phyloP scores from a whole-genome alignment of 164 flowering plant species.

The Kingdonia uniflora region DNA sequence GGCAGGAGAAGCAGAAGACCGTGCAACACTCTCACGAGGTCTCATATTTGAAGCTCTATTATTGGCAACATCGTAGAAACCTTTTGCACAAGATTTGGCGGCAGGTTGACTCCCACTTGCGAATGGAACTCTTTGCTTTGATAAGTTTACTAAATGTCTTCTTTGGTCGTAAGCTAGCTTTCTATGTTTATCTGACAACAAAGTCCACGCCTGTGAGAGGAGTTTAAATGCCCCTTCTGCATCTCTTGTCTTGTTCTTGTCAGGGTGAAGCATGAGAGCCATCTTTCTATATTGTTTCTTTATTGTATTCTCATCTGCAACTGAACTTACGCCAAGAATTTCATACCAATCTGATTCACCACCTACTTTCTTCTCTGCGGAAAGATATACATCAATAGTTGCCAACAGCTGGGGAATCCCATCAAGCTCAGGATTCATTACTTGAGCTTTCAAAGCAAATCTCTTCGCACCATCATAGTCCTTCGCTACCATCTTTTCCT shows the following conservation, averaged over 20 bases:
- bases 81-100: constrained; percentile 26
- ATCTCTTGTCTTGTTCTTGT: constrained; percentile 75
- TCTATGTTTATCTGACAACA: constrained; percentile 62
- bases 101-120: constrained; percentile 21
- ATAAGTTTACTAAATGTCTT: no score
- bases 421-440: constrained; percentile 53
- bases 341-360: constrained; percentile 76
- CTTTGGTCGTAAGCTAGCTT: constrained; percentile 39
- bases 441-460: constrained; percentile 65
- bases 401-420: constrained; percentile 55
- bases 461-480: constrained; percentile 56
- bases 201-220: constrained; percentile 78
- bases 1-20: no score
- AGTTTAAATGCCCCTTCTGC: constrained; percentile 88
- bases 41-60: constrained; percentile 21
- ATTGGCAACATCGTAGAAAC: constrained; percentile 38
- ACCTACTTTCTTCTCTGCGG: constrained; percentile 47
- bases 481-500: constrained; percentile 43
- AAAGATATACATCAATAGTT: constrained; percentile 47
- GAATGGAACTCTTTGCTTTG: constrained; percentile 22
- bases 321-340: constrained; percentile 53
- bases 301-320: constrained; percentile 62
- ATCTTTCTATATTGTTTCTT: constrained; percentile 68
- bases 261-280: constrained; percentile 84
- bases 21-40: constrained; percentile 22